phyloP scores from a whole-genome alignment of 2,329 filamentous ascomycete species.

The Fusarium aywerte region DNA sequence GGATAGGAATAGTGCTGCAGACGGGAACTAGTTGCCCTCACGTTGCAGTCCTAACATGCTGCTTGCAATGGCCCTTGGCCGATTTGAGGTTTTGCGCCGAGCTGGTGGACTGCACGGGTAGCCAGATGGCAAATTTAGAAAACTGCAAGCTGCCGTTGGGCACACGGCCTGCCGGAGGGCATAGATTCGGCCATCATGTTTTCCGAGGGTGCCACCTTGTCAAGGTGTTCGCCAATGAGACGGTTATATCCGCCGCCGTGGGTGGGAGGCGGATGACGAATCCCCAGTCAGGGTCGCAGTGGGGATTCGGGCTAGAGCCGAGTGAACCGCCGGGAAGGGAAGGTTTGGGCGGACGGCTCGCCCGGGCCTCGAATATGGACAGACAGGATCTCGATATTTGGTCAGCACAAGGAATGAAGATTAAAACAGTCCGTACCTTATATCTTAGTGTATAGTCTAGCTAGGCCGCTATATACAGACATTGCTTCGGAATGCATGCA shows the following conservation, averaged over 20 bases:
- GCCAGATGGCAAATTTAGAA: conserved; percentile 35
- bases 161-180: conserved; percentile 40
- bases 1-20: conserved; percentile 32
- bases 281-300: conserved; percentile 49
- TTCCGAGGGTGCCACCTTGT: conserved; percentile 44
- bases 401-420: conserved; percentile 31
- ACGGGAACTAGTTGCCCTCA: conserved; percentile 34
- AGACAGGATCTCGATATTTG: conserved; percentile 47
- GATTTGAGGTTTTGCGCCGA: conserved; percentile 48
- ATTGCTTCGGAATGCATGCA: conserved; percentile 8
- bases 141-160: conserved; percentile 46
- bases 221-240: conserved; percentile 50
- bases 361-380: conserved; percentile 34
- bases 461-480: background rate
- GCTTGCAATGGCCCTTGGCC: conserved; percentile 44
- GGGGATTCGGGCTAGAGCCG: conserved; percentile 54
- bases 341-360: conserved; percentile 40
- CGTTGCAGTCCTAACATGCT: conserved; percentile 31
- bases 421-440: conserved; percentile 14
- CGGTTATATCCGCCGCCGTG: conserved; percentile 49
- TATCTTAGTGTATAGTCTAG: conserved; percentile 1
- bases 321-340: conserved; percentile 52
- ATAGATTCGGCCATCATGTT: conserved; percentile 43
- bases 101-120: conserved; percentile 37
- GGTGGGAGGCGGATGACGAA: conserved; percentile 49